A percentile compares a stretch with the other conserved stretches of the same genome.
These are phyloP conservation scores for Somion occarium DNA, from an alignment of 1,284 basidiomycete species.

Conservation along the genomic window DNA sequence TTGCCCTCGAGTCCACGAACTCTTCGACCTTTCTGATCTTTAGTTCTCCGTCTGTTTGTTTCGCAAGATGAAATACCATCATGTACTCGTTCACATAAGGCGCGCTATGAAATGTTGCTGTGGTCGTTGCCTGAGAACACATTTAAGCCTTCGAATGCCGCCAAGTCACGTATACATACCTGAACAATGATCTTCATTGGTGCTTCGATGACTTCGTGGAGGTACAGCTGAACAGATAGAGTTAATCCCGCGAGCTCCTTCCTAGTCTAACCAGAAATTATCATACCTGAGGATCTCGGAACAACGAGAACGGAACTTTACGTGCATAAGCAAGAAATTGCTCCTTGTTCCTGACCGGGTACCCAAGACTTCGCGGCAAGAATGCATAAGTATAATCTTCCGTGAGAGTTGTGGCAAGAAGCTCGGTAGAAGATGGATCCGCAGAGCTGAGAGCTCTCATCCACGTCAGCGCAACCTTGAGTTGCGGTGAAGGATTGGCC, in stretches of 20 bases:
- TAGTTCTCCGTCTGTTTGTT: slow-evolving; percentile 2
- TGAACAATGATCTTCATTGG: background rate
- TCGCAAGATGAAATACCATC: background rate
- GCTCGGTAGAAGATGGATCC: background rate
- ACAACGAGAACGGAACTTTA: background rate
- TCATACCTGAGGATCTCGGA: background rate
- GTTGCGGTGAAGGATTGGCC: background rate
- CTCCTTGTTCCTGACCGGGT: background rate
- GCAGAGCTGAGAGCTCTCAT: background rate
- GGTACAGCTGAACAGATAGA: background rate
- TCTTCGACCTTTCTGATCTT: slow-evolving; percentile 1
- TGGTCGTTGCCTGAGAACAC: background rate
- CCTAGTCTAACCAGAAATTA: background rate
- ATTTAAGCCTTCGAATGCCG: background rate
- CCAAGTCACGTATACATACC: background rate
- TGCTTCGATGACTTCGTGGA: background rate
- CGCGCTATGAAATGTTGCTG: background rate
- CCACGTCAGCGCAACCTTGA: slow-evolving; percentile 1
- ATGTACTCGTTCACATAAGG: slow-evolving; percentile 4
- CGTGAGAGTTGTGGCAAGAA: background rate
- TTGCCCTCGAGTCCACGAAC: slow-evolving; percentile 5
- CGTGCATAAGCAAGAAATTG: background rate
- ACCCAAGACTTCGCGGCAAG: background rate
- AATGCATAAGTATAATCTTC: background rate
- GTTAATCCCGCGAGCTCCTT: too few species aligned